Evolutionary conservation across 345 rosid species (phyloP).

Genomic region (Barbarea vulgaris): DNA sequence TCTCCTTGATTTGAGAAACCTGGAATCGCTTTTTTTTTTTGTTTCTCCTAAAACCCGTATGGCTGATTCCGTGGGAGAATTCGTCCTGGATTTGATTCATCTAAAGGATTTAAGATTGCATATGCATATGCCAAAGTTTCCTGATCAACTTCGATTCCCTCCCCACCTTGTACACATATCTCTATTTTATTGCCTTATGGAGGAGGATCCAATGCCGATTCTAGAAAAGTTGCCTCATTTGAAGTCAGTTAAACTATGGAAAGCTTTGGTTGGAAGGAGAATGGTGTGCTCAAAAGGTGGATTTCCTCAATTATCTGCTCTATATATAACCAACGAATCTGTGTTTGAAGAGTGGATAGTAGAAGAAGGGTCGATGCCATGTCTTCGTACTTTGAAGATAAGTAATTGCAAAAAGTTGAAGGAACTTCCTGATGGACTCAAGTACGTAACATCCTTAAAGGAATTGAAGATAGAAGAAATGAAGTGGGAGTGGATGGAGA

Average conservation of each 20-base stretch:
- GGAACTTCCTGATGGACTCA: background rate
- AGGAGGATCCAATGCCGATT: slow-evolving; percentile 51
- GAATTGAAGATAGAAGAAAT: background rate
- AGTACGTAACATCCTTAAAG: background rate
- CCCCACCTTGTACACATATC: slow-evolving; percentile 38
- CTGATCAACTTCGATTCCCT: slow-evolving; percentile 43
- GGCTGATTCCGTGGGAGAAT: no score
- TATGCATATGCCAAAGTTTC: slow-evolving; percentile 30
- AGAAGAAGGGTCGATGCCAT: background rate
- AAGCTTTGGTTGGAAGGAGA: slow-evolving; percentile 34
- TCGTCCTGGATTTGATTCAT: background rate
- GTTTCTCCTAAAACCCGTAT: background rate
- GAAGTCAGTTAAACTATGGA: slow-evolving; percentile 13
- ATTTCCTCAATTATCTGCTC: slow-evolving; percentile 22
- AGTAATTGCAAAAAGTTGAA: background rate
- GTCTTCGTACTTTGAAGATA: background rate
- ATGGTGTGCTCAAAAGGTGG: slow-evolving; percentile 35
- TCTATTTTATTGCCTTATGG: slow-evolving; percentile 28
- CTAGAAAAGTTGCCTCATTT: slow-evolving; percentile 48
- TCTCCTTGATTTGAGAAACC: background rate
- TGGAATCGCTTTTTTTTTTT: fast-evolving
- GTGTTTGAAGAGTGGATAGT: background rate
- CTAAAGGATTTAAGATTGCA: background rate
- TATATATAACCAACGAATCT: background rate
- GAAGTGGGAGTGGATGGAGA: background rate